These are phyloP conservation scores for Bretschneidera sinensis DNA, from an alignment of 345 rosid species.

Conservation along the genomic window DNA sequence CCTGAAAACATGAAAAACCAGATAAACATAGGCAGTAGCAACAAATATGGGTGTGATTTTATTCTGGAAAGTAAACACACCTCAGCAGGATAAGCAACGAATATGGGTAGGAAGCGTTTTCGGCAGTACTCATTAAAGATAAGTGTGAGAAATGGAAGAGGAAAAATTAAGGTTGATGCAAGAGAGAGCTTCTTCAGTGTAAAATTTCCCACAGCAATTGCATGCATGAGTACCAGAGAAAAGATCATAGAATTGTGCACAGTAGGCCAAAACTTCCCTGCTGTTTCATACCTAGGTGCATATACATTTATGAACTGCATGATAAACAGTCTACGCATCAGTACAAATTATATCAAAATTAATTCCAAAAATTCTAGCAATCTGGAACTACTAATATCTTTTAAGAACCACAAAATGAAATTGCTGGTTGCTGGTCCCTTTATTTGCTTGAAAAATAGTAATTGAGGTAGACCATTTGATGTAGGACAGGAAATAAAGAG, in stretches of 20 bases:
- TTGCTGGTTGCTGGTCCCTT: not conserved
- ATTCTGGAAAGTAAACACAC: slow-evolving; percentile 25
- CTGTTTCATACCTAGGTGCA: slow-evolving; percentile 79
- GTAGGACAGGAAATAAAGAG: no score
- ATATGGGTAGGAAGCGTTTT: slow-evolving; percentile 86
- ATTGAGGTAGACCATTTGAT: no score
- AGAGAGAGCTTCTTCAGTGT: slow-evolving; percentile 67
- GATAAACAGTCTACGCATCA: slow-evolving; percentile 11
- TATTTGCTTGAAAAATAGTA: slow-evolving; percentile 1
- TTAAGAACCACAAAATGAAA: not conserved
- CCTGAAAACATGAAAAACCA: slow-evolving; percentile 32
- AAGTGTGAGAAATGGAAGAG: slow-evolving; percentile 80
- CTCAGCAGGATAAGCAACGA: slow-evolving; percentile 79
- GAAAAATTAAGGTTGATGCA: slow-evolving; percentile 62
- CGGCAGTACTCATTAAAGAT: slow-evolving; percentile 96
- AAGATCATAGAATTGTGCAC: slow-evolving; percentile 87
- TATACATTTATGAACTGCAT: slow-evolving; percentile 88
- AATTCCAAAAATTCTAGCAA: slow-evolving; percentile 4
- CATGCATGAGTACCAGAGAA: slow-evolving; percentile 88
- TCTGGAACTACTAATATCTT: not conserved
- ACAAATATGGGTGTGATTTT: not conserved
- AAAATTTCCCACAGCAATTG: slow-evolving; percentile 80
- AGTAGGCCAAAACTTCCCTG: slow-evolving; percentile 94
- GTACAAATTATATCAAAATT: slow-evolving; percentile 7
- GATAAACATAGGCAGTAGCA: slow-evolving; percentile 6